Evolutionary conservation across 805 yeast species (phyloP).

Genomic region (Deakozyma indianensis): DNA sequence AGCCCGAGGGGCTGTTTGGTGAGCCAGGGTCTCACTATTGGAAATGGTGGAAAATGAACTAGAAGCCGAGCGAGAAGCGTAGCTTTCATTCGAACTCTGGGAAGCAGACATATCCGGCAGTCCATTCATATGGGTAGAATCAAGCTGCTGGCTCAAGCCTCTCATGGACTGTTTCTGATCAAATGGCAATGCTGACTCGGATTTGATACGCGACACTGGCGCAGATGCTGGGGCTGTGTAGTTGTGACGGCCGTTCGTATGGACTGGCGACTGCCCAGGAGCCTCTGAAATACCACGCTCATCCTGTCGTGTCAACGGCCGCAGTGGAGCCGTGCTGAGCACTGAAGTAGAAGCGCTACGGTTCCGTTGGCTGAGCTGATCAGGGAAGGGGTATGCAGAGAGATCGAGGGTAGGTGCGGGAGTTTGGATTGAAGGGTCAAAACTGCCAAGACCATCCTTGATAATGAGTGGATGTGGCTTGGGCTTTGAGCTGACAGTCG

Average conservation of each 20-base stretch:
- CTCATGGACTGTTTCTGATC: background rate
- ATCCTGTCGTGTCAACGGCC: background rate
- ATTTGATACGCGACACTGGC: background rate
- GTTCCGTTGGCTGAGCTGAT: conserved; percentile 1
- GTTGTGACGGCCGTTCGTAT: background rate
- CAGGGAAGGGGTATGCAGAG: background rate
- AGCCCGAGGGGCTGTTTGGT: background rate
- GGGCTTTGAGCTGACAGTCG: background rate
- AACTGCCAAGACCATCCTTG: background rate
- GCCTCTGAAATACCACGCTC: background rate
- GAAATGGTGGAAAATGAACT: conserved; percentile 14
- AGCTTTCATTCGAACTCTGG: background rate
- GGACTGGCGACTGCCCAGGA: background rate
- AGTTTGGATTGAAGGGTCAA: background rate
- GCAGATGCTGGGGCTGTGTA: background rate
- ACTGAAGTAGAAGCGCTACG: conserved; percentile 1
- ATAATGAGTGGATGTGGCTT: background rate
- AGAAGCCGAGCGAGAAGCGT: background rate
- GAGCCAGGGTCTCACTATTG: conserved; percentile 3
- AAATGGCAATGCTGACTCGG: background rate
- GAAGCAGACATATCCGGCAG: background rate
- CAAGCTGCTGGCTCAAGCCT: background rate
- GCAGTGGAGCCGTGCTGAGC: background rate
- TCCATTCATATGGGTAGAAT: background rate
- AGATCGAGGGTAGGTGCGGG: background rate